Conservation (phyloP, 768 basidiomycete species). For the Tricholoma flavovirens region DNA sequence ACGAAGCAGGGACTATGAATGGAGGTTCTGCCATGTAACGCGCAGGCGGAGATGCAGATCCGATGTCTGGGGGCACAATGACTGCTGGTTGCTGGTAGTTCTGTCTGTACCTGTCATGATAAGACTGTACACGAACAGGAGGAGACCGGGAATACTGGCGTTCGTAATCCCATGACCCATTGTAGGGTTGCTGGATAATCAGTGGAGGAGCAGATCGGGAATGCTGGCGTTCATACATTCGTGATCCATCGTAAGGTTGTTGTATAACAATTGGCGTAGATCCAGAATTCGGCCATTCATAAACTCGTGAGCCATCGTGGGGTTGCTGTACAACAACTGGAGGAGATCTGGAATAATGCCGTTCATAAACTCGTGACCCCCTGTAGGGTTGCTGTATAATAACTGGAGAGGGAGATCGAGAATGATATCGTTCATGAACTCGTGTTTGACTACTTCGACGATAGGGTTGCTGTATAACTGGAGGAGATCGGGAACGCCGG, state of each 20-base stretch:
- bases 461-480: neutral
- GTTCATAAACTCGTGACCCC: neutral
- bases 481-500: neutral
- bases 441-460: neutral
- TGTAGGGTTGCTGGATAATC: neutral
- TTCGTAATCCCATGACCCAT: neutral
- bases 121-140: neutral
- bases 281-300: neutral
- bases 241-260: neutral
- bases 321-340: neutral
- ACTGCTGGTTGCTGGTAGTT: neutral
- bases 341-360: neutral
- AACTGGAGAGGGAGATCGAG: neutral
- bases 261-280: neutral
- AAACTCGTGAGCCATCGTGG: neutral
- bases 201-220: neutral
- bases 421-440: neutral
- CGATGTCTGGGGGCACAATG: neutral
- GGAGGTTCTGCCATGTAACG: neutral
- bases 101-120: neutral
- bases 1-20: neutral
- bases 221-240: neutral
- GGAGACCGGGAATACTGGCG: neutral
- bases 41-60: neutral
- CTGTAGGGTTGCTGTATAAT: neutral